Conservation (phyloP, 306 rosid genomes). For the Acacia confusa region DNA sequence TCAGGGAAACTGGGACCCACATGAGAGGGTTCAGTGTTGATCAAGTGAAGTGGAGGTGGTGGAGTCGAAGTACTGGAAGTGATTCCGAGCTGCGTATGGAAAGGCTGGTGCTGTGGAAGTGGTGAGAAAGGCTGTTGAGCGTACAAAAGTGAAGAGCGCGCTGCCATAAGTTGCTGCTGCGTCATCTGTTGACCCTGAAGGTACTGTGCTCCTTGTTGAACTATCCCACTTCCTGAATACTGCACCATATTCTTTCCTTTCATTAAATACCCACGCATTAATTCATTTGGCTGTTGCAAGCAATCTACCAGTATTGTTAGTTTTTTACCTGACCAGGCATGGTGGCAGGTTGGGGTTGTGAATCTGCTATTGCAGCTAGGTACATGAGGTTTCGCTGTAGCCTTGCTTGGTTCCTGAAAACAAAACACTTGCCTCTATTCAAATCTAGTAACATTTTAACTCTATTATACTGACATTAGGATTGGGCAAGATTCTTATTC, state of each 20-base stretch:
- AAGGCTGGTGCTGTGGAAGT: slow-evolving; percentile 74
- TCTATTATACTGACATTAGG: neutral
- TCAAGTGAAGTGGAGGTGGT: slow-evolving; percentile 56
- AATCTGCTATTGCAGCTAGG: slow-evolving; percentile 96
- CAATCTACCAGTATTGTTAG: neutral
- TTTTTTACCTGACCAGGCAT: slow-evolving; percentile 79
- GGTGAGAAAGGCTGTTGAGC: slow-evolving; percentile 76
- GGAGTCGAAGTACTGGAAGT: slow-evolving; percentile 15
- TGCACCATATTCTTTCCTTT: slow-evolving; percentile 28
- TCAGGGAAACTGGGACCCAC: slow-evolving; percentile 76
- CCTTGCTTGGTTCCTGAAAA: slow-evolving; percentile 85
- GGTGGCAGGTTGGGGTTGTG: slow-evolving; percentile 86
- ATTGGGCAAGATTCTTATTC: slow-evolving; percentile 45
- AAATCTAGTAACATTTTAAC: neutral
- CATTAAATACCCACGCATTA: neutral
- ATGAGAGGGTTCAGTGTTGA: slow-evolving; percentile 57
- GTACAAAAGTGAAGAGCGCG: slow-evolving; percentile 87
- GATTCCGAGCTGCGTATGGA: slow-evolving; percentile 74
- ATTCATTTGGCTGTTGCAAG: neutral
- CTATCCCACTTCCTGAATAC: slow-evolving; percentile 69
- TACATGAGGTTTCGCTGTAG: slow-evolving; percentile 97
- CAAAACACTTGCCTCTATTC: neutral
- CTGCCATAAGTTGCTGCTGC: slow-evolving; percentile 76
- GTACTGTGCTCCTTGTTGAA: slow-evolving; percentile 89
- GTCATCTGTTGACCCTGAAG: slow-evolving; percentile 92